phyloP scores from a whole-genome alignment of 345 rosid genomes.

The Brassica juncea region DNA sequence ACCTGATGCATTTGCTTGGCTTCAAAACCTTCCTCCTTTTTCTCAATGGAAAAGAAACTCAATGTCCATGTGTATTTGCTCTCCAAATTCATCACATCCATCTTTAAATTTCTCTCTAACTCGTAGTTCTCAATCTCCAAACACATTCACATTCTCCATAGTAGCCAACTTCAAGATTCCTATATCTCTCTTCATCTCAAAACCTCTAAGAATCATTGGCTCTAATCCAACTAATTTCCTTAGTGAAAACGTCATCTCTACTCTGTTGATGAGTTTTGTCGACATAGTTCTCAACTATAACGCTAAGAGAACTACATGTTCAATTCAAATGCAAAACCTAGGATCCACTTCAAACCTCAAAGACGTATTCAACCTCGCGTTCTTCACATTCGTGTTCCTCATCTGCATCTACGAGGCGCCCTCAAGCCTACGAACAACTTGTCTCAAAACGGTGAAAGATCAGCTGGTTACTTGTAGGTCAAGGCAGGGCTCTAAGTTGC shows the following conservation, averaged over 20 bases:
- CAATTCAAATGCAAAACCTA: slow-evolving; percentile 50
- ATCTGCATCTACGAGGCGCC: slow-evolving; percentile 87
- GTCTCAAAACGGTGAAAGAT: slow-evolving; percentile 57
- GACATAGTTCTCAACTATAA: slow-evolving; percentile 62
- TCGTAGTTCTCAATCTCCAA: slow-evolving; percentile 42
- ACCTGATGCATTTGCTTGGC: slow-evolving; percentile 63
- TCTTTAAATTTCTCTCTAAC: slow-evolving; percentile 54
- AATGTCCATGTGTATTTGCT: slow-evolving; percentile 56
- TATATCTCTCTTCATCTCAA: slow-evolving; percentile 70
- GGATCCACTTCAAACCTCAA: slow-evolving; percentile 40
- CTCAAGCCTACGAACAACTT: slow-evolving; percentile 51
- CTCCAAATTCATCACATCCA: slow-evolving; percentile 55
- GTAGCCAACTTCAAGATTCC: slow-evolving; percentile 48
- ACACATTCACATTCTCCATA: slow-evolving; percentile 53
- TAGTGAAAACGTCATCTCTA: slow-evolving; percentile 45
- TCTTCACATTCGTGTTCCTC: slow-evolving; percentile 62
- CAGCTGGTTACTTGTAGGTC: slow-evolving; percentile 46
- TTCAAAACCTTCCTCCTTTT: slow-evolving; percentile 60
- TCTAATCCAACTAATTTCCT: slow-evolving; percentile 32
- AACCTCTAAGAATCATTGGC: slow-evolving; percentile 43
- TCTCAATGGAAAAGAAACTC: slow-evolving; percentile 59
- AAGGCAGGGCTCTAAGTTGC: slow-evolving; percentile 59
- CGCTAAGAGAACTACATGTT: slow-evolving; percentile 40
- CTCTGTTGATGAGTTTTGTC: slow-evolving; percentile 54
- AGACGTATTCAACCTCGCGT: slow-evolving; percentile 64